These are phyloP conservation scores for Hypoxylon fragiforme DNA, from an alignment of 495 filamentous ascomycete species.

Conservation along the genomic window DNA sequence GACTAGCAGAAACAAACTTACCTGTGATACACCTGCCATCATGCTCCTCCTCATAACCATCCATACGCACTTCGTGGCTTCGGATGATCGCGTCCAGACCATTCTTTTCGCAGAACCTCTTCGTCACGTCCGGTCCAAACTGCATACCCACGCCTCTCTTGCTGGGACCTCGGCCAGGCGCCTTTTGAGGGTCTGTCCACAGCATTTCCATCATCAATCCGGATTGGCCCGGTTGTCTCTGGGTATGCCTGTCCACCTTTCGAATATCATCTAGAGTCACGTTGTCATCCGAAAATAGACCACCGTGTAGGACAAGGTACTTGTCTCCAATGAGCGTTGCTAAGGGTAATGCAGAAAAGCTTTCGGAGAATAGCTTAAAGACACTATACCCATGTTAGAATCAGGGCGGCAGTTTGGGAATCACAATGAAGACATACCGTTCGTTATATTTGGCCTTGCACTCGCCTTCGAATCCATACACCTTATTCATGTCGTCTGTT, in stretches of 20 bases:
- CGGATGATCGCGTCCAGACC: slow-evolving; percentile 93
- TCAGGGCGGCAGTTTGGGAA: neutral
- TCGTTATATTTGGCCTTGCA: slow-evolving; percentile 98
- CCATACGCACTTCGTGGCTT: slow-evolving; percentile 97
- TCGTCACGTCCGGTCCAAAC: slow-evolving; percentile 96
- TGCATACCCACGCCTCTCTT: slow-evolving; percentile 96
- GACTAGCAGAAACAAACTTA: slow-evolving; percentile 45
- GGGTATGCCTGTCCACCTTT: slow-evolving; percentile 86
- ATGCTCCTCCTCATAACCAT: slow-evolving; percentile 96
- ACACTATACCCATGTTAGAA: slow-evolving; percentile 47
- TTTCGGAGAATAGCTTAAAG: slow-evolving; percentile 98
- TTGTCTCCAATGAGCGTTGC: slow-evolving; percentile 91
- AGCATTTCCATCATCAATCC: slow-evolving; percentile 99
- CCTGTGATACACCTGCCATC: slow-evolving; percentile 95
- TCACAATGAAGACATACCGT: slow-evolving; percentile 43
- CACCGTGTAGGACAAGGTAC: slow-evolving; percentile 92
- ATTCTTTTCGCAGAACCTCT: slow-evolving; percentile 95
- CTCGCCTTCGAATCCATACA: slow-evolving; percentile 98
- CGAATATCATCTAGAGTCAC: slow-evolving; percentile 89
- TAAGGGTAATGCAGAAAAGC: slow-evolving; percentile 91
- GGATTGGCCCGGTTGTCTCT: slow-evolving; percentile 91
- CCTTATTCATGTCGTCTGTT: slow-evolving; percentile 99
- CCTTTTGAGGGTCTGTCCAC: slow-evolving; percentile 93
- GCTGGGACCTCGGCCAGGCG: slow-evolving; percentile 86
- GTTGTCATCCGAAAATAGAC: slow-evolving; percentile 97